Base-by-base conservation (phyloP, 2,329 filamentous ascomycete genomes). In the Didymella segeticola region DNA sequence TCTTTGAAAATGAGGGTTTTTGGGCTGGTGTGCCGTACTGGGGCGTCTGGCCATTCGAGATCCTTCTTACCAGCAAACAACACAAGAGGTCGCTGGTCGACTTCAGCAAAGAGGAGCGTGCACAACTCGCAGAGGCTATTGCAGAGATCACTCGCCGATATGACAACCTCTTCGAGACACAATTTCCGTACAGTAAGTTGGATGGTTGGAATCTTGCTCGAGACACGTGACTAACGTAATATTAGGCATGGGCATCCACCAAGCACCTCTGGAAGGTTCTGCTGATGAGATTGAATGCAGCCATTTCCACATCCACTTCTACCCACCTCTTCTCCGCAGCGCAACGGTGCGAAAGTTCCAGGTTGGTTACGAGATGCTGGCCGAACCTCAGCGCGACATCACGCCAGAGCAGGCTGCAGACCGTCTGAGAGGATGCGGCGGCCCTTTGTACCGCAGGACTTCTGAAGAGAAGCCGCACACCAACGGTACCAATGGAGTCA, bases 291-390 rank as follows among this genome's bases (percentile, higher is more conserved):
- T 93, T 47, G 89, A 96, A 66, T 87, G 87, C 57, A 91, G 90
- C 63, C 93, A 96, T 76, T 87, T 99, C 71, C 95, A 99, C 75
- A 88, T 99, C 80, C 95, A 99, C 78, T 99, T 99, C 76, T 98
- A 97, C 74, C 95, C 95, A 34, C 95, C 95, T 11, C 81, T 99
- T 39, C 81, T 99, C 60, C 87, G 95, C 51, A 96, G 92, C 39
- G 93, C 95, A 2, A 96, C 92, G 0, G 93, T 99, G 39, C 87
- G 90, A 64, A 99, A 99, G 79, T 99, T 98, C 78, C 77, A 98
- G 46, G 95, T 99, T 27, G 95, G 95, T 60, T 98, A 96, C 73
- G 95, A 99, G 78, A 83, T 99, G 77, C 86, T 99, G 85, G 95
- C 90, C 1, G 95, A 99, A 78, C 93, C 95, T n/a, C 95, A 99